phyloP scores from a whole-genome alignment of 192 early-diverging fungal genomes.

The Lobosporangium transversale region DNA sequence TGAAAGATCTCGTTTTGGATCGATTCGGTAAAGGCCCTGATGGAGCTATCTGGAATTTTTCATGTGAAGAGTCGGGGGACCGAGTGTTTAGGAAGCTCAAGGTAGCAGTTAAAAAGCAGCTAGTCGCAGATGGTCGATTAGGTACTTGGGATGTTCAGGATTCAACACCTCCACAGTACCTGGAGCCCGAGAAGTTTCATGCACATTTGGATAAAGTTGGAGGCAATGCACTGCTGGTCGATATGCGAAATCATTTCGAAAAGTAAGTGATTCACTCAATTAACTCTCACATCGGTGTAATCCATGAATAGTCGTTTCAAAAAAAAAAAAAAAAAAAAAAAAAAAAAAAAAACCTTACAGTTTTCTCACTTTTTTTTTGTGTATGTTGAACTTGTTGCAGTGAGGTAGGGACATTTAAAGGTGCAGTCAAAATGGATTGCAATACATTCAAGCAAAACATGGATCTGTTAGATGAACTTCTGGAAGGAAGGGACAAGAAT shows the following conservation, averaged over 20 bases:
- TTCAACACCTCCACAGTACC: slow-evolving; percentile 66
- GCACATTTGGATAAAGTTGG: slow-evolving; percentile 56
- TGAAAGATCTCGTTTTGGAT: slow-evolving; percentile 37
- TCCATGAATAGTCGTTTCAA: too few species aligned
- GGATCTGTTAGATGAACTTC: slow-evolving; percentile 36
- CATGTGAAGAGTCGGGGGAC: slow-evolving; percentile 62
- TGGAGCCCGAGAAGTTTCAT: slow-evolving; percentile 73
- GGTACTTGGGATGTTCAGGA: slow-evolving; percentile 17
- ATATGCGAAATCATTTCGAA: slow-evolving; percentile 87
- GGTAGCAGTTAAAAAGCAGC: slow-evolving; percentile 70
- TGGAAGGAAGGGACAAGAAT: slow-evolving; percentile 30
- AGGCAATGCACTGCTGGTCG: slow-evolving; percentile 66
- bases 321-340: slow-evolving; percentile 1
- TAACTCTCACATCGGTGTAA: too few species aligned
- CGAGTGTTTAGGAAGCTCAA: slow-evolving; percentile 70
- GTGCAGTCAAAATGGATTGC: slow-evolving; percentile 47
- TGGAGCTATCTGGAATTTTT: slow-evolving; percentile 62
- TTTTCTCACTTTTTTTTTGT: too few species aligned
- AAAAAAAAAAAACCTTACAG: slow-evolving; percentile 1
- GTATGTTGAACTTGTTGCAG: background rate
- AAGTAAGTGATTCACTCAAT: too few species aligned
- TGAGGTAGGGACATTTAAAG: slow-evolving; percentile 41
- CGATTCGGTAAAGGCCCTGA: slow-evolving; percentile 30
- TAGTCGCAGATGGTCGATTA: slow-evolving; percentile 26
- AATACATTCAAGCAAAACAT: slow-evolving; percentile 44